Conservation (phyloP, 2,329 filamentous ascomycete genomes). For the Chalaropsis ovoidea region DNA sequence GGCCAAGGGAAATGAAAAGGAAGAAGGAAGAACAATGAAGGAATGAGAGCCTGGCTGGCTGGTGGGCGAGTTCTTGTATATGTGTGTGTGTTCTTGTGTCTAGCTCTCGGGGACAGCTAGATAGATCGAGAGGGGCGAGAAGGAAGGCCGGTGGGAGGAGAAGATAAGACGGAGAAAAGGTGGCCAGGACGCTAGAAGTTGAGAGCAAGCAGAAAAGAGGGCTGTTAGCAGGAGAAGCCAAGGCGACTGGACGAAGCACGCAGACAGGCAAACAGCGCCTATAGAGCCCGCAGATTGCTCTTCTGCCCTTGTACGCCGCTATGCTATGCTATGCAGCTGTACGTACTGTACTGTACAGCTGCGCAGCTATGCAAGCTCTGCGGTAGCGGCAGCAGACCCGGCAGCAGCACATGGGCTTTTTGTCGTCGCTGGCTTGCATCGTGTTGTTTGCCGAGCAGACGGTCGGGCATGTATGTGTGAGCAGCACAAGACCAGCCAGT, state of each 20-base stretch:
- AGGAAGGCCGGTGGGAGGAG: background rate
- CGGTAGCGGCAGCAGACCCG: no score
- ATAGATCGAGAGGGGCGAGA: background rate
- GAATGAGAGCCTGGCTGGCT: background rate
- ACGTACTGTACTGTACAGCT: no score
- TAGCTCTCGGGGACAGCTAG: background rate
- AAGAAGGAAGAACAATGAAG: constrained; percentile 13
- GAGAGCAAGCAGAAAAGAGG: background rate
- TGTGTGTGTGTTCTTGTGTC: background rate
- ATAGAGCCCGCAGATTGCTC: constrained; percentile 9
- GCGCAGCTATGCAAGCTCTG: no score
- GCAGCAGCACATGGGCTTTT: background rate
- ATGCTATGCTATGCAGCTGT: background rate
- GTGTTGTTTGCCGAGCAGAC: background rate
- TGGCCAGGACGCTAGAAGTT: background rate
- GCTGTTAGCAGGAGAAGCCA: background rate
- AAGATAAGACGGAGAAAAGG: background rate
- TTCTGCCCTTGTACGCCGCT: background rate
- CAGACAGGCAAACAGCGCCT: background rate
- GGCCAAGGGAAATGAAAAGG: background rate
- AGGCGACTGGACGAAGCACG: background rate
- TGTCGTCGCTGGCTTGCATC: background rate
- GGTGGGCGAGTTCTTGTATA: background rate
- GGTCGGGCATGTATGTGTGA: background rate
- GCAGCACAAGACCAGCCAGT: background rate